Evolutionary conservation across 768 basidiomycete genomes (phyloP).

Genomic region (Podaxis sp.): DNA sequence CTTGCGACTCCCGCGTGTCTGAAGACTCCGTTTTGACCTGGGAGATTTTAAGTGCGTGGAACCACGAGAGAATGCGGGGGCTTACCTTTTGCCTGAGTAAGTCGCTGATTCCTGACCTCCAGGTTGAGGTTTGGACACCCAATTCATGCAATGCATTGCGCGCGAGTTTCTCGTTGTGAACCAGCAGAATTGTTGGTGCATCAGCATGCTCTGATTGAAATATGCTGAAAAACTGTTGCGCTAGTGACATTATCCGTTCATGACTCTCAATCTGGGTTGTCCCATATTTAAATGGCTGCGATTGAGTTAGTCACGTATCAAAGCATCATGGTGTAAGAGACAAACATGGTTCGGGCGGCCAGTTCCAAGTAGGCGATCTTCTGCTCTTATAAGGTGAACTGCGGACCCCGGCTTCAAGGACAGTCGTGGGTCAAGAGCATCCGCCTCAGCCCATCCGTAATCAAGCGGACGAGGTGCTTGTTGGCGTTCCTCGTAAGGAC

Average conservation of each 20-base stretch:
- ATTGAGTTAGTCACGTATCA: background rate
- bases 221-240: conserved; percentile 21
- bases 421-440: conserved; percentile 12
- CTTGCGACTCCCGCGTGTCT: background rate
- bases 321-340: background rate
- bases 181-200: conserved; percentile 40
- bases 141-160: conserved; percentile 34
- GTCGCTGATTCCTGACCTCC: conserved; percentile 35
- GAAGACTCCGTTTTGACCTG: background rate
- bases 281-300: conserved; percentile 27
- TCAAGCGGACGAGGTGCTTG: conserved; percentile 24
- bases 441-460: conserved; percentile 33
- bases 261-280: conserved; percentile 17
- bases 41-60: background rate
- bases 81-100: conserved; percentile 21
- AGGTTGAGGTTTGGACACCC: conserved; percentile 35
- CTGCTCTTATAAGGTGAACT: conserved; percentile 19
- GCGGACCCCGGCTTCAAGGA: conserved; percentile 16
- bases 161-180: conserved; percentile 37
- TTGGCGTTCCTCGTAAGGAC: conserved; percentile 17
- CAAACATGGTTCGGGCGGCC: conserved; percentile 14
- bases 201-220: conserved; percentile 1
- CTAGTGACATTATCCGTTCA: conserved; percentile 14
- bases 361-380: conserved; percentile 18
- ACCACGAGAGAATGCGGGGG: background rate